Percentiles rank a stretch among this genome's conserved stretches.
phyloP scores from a whole-genome alignment of 495 filamentous ascomycete genomes.

The Penicillium simplicissimum region DNA sequence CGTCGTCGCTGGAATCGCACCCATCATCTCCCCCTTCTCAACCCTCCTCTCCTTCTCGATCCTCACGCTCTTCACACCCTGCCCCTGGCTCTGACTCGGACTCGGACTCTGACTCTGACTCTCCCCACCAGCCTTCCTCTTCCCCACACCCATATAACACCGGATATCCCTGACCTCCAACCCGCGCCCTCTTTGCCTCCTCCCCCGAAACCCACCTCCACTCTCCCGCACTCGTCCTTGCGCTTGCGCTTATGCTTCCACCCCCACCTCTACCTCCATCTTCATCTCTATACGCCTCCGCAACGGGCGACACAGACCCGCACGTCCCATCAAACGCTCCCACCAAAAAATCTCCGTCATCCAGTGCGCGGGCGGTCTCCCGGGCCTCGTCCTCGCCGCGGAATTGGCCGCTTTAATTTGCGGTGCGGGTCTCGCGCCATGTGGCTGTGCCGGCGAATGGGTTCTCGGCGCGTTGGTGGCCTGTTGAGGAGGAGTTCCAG shows the following conservation, averaged over 20 bases:
- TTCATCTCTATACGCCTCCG: no score
- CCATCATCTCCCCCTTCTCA: no score
- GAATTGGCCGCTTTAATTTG: constrained; percentile 73
- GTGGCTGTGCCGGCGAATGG: constrained; percentile 54
- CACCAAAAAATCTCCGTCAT: background rate
- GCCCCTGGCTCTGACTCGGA: no score
- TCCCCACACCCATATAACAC: constrained; percentile 36
- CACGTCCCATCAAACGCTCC: constrained; percentile 25
- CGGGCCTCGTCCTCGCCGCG: constrained; percentile 23
- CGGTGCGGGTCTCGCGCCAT: constrained; percentile 68
- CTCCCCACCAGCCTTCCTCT: constrained; percentile 27
- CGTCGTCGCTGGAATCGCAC: no score
- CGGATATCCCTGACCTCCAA: constrained; percentile 42
- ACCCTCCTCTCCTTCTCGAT: background rate
- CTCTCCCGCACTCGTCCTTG: constrained; percentile 7
- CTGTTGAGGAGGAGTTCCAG: constrained; percentile 79
- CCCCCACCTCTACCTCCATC: no score
- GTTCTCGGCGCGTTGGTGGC: constrained; percentile 76
- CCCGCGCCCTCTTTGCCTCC: constrained; percentile 18
- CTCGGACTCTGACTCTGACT: no score
- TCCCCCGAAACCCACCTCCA: constrained; percentile 22
- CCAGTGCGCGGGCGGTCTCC: background rate
- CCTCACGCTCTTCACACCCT: constrained; percentile 20
- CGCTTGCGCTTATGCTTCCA: no score
- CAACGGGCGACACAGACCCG: constrained; percentile 7